phyloP scores from a whole-genome alignment of 805 yeast genomes.

The Torulaspora gathmanii region DNA sequence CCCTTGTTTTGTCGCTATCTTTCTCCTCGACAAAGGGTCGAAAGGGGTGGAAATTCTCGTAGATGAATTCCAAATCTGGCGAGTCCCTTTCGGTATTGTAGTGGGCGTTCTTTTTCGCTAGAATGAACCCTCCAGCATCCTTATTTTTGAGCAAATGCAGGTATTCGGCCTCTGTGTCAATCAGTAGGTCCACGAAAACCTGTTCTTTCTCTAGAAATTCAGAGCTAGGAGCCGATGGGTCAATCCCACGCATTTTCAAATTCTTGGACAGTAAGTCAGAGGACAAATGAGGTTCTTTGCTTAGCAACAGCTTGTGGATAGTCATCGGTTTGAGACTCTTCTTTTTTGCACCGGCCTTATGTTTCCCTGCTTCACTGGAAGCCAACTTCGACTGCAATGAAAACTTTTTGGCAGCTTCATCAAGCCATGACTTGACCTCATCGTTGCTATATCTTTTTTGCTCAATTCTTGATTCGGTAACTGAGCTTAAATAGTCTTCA shows the following conservation, averaged over 20 bases:
- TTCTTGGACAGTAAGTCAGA: slow-evolving; percentile 68
- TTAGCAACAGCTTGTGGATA: slow-evolving; percentile 64
- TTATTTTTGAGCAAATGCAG: slow-evolving; percentile 35
- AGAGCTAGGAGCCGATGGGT: slow-evolving; percentile 40
- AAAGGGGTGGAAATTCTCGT: slow-evolving; percentile 70
- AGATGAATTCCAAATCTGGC: slow-evolving; percentile 45
- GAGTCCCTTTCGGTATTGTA: slow-evolving; percentile 41
- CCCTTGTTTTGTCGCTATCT: slow-evolving; percentile 31
- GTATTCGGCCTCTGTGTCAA: slow-evolving; percentile 45
- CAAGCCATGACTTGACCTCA: slow-evolving; percentile 31
- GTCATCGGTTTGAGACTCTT: slow-evolving; percentile 48
- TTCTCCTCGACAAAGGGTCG: slow-evolving; percentile 43
- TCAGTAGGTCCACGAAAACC: slow-evolving; percentile 41
- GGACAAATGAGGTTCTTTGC: slow-evolving; percentile 68
- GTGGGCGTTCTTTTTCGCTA: slow-evolving; percentile 54
- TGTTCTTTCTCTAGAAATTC: slow-evolving; percentile 31
- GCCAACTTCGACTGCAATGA: slow-evolving; percentile 10
- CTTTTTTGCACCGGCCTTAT: slow-evolving; percentile 17
- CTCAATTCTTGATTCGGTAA: slow-evolving; percentile 9
- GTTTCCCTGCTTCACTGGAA: slow-evolving; percentile 3
- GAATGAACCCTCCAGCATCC: slow-evolving; percentile 54
- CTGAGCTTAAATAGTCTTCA: background rate
- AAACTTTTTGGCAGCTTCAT: slow-evolving; percentile 17
- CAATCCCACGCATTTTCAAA: slow-evolving; percentile 44
- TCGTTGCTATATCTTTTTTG: slow-evolving; percentile 11